A percentile compares a stretch with the other conserved stretches of the same genome.
These are phyloP conservation scores for Glycine latifolia DNA, from an alignment of 306 rosid genomes.

Conservation along the genomic window DNA sequence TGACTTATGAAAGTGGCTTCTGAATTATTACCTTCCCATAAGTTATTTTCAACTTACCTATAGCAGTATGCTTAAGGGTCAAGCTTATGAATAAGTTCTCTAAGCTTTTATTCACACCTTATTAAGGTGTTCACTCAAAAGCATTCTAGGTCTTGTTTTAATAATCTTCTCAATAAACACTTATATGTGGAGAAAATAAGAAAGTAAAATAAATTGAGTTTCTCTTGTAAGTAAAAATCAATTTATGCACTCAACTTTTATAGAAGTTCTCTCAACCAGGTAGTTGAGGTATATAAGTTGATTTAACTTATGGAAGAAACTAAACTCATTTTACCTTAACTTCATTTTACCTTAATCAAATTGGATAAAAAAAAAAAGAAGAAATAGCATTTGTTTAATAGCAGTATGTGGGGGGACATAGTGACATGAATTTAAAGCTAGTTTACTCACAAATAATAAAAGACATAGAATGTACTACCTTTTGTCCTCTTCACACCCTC, in stretches of 20 bases:
- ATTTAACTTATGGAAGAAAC: not conserved
- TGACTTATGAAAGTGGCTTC: not conserved
- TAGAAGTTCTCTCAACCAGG: too few relatives aligned
- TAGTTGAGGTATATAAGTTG: not conserved
- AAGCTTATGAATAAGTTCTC: not conserved
- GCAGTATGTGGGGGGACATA: not conserved
- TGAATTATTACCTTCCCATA: not conserved
- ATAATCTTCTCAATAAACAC: too few relatives aligned
- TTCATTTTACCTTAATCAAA: not conserved
- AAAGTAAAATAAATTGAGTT: too few relatives aligned
- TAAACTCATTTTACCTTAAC: not conserved
- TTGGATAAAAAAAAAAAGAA: not conserved
- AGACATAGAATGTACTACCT: constrained; percentile 51
- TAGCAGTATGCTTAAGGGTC: not conserved
- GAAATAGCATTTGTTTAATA: not conserved
- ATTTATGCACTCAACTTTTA: too few relatives aligned
- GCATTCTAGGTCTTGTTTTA: not conserved
- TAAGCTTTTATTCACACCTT: not conserved
- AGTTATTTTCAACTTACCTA: not conserved
- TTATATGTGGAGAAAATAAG: too few relatives aligned
- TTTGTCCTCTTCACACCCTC: constrained; percentile 54
- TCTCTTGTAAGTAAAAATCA: too few relatives aligned
- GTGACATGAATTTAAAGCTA: not conserved
- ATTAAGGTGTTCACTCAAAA: not conserved
- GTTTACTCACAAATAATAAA: not conserved